A percentile compares a stretch with the other conserved stretches of the same genome.
These are phyloP conservation scores for Cardamine resedifolia DNA, from an alignment of 345 rosid genomes.

Conservation along the genomic window DNA sequence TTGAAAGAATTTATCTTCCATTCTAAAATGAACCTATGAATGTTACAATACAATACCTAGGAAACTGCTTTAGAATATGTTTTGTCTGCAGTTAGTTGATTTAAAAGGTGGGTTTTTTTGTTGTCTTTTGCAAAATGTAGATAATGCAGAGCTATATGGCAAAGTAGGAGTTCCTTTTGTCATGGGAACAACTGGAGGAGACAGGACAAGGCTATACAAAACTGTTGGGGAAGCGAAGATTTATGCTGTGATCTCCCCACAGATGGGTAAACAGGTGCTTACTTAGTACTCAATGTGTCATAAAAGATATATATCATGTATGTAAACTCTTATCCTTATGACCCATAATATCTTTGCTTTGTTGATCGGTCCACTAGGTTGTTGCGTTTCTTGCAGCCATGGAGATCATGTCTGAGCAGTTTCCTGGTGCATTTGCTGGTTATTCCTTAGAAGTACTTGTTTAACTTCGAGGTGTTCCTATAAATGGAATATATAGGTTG, in stretches of 20 bases:
- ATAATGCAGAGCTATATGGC: conserved; percentile 70
- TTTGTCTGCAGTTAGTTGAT: background rate
- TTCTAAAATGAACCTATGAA: background rate
- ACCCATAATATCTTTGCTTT: conserved; percentile 17
- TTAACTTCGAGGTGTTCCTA: background rate
- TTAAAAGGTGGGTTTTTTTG: background rate
- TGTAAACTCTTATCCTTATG: background rate
- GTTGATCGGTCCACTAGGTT: conserved; percentile 48
- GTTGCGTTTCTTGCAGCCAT: conserved; percentile 95
- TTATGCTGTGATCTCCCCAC: conserved; percentile 91
- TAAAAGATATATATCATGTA: background rate
- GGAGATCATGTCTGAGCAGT: conserved; percentile 92
- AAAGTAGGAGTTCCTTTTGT: conserved; percentile 96
- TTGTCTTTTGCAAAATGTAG: conserved; percentile 39
- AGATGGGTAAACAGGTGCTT: conserved; percentile 92
- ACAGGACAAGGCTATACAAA: conserved; percentile 56
- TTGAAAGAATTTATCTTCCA: background rate
- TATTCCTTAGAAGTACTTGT: conserved; percentile 68
- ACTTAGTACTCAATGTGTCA: background rate
- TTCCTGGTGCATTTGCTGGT: conserved; percentile 92
- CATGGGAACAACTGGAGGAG: conserved; percentile 97
- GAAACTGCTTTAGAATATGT: background rate
- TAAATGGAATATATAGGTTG: background rate
- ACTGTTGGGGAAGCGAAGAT: conserved; percentile 64
- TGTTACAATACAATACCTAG: background rate